phyloP scores from a whole-genome alignment of 257 asterid species.

The Solanum sitiens region DNA sequence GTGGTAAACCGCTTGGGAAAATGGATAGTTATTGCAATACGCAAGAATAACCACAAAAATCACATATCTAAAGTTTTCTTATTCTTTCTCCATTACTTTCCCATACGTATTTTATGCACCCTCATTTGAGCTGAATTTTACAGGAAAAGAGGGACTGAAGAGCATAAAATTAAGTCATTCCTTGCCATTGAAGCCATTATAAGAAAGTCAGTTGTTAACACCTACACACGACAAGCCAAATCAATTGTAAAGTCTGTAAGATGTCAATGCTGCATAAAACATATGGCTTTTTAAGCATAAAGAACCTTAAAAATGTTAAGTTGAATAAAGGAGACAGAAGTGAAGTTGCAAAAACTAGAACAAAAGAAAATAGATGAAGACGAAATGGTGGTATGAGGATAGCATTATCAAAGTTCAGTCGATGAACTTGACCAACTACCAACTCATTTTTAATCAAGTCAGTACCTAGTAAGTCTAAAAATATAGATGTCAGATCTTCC shows the following conservation, averaged over 20 bases:
- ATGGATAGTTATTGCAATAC: not conserved
- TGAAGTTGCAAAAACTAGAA: not conserved
- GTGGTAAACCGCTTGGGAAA: not conserved
- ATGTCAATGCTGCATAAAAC: not conserved
- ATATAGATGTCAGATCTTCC: not conserved
- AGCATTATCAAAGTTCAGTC: not conserved
- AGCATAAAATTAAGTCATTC: not conserved
- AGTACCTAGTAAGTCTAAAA: not conserved
- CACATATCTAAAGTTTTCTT: not conserved
- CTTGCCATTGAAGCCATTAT: not conserved
- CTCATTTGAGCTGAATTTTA: not conserved
- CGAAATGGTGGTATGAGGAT: not conserved
- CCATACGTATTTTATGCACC: not conserved
- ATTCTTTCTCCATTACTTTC: not conserved
- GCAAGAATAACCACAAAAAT: not conserved
- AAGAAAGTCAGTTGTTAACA: not conserved
- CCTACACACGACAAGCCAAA: not conserved
- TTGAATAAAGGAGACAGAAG: not conserved
- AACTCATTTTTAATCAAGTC: not conserved
- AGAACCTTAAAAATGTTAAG: not conserved
- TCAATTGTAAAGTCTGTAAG: not conserved
- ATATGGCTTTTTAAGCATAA: not conserved
- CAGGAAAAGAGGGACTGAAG: not conserved
- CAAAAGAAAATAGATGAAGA: not conserved
- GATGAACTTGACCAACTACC: not conserved